These are phyloP conservation scores for Lentinula aciculospora DNA, from an alignment of 768 basidiomycete species.

Conservation along the genomic window DNA sequence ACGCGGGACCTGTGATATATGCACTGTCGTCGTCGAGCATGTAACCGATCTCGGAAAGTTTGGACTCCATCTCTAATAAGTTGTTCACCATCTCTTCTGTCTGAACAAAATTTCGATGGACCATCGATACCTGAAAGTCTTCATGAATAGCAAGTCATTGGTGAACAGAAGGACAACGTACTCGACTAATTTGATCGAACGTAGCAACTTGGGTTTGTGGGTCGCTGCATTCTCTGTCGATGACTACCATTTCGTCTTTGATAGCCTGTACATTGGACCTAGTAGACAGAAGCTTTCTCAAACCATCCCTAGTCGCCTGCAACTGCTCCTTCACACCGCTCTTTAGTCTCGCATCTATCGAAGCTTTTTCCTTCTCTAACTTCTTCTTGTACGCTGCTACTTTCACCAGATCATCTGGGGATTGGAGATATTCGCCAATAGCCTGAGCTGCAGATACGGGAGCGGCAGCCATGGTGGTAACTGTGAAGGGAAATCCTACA, in stretches of 20 bases:
- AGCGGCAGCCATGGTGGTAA: constrained; percentile 37
- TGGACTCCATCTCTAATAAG: constrained; percentile 85
- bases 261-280: constrained; percentile 73
- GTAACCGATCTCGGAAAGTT: constrained; percentile 71
- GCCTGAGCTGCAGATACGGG: constrained; percentile 79
- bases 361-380: constrained; percentile 93
- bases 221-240: constrained; percentile 73
- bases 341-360: constrained; percentile 86
- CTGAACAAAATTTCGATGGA: constrained; percentile 91
- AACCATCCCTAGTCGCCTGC: constrained; percentile 82
- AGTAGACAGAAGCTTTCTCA: constrained; percentile 75
- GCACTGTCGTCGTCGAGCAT: constrained; percentile 72
- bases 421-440: constrained; percentile 85
- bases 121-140: constrained; percentile 73
- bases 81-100: constrained; percentile 96
- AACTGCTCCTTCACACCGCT: constrained; percentile 91
- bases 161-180: constrained; percentile 30
- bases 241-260: constrained; percentile 80
- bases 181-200: constrained; percentile 94
- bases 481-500: not conserved
- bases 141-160: not conserved
- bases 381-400: constrained; percentile 87
- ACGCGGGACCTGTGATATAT: constrained; percentile 81
- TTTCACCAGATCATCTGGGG: constrained; percentile 90
- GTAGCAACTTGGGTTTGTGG: constrained; percentile 74